Evolutionary conservation across 148 eudicot genomes (phyloP).

Genomic region (Diospyros lotus): DNA sequence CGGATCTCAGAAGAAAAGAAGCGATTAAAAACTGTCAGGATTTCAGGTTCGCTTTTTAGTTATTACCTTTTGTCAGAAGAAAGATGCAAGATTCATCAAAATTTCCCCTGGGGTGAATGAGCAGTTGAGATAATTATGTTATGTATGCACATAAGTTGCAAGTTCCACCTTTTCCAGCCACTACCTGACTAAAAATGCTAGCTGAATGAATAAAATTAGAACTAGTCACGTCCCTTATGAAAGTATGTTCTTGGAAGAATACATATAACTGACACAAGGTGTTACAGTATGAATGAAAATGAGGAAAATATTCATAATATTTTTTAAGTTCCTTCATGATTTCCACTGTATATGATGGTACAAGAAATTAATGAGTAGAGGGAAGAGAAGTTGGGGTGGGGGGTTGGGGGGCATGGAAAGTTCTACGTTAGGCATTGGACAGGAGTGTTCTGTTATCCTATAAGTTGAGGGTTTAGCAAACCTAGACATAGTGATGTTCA

Average conservation of each 20-base stretch:
- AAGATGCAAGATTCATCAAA: neutral
- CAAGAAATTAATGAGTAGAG: neutral
- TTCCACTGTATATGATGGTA: neutral
- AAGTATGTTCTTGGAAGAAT: neutral
- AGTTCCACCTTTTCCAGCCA: neutral
- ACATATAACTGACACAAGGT: no score
- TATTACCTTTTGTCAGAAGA: neutral
- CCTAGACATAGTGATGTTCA: neutral
- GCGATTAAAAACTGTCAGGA: slow-evolving; percentile 60
- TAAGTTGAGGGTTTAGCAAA: neutral
- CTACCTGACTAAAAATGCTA: neutral
- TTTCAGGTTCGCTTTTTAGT: slow-evolving; percentile 54
- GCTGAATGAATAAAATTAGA: neutral
- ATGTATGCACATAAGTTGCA: neutral
- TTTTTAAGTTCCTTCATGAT: neutral
- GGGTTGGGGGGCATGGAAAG: neutral
- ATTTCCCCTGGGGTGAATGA: neutral
- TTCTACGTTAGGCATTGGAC: no score
- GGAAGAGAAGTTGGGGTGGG: neutral
- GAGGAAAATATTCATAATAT: neutral
- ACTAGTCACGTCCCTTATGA: neutral
- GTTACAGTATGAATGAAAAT: neutral
- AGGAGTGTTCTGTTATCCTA: no score
- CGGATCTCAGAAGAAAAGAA: slow-evolving; percentile 80
- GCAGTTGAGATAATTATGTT: no score